These are phyloP conservation scores for Isoetes taiwanensis DNA, from an alignment of 75 land plant genomes.

Conservation along the genomic window DNA sequence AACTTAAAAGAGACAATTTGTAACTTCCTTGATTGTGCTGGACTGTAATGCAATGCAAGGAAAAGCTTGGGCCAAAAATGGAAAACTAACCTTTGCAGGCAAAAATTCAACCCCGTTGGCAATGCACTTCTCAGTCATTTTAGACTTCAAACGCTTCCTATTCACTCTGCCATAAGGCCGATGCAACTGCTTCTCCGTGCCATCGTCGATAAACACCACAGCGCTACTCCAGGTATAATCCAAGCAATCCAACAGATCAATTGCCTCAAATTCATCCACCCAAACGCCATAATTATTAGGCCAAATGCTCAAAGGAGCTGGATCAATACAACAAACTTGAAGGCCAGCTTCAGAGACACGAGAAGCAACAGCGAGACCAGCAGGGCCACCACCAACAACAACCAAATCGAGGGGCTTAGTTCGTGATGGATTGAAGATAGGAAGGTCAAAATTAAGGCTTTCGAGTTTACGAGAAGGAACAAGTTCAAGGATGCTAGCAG, in stretches of 20 bases:
- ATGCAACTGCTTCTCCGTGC: constrained; percentile 38
- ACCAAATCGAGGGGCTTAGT: constrained; percentile 42
- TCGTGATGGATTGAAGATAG: constrained; percentile 46
- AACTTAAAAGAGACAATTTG: too few species aligned
- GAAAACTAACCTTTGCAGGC: constrained; percentile 45
- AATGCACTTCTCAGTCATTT: constrained; percentile 83
- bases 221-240: constrained; percentile 91
- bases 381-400: constrained; percentile 92
- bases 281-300: constrained; percentile 98
- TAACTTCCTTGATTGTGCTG: too few species aligned
- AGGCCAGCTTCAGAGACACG: constrained; percentile 75
- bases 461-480: constrained; percentile 67
- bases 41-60: too few species aligned
- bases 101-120: constrained; percentile 79
- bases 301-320: constrained; percentile 73
- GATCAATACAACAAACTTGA: constrained; percentile 80
- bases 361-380: constrained; percentile 89
- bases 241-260: constrained; percentile 87
- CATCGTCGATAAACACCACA: constrained; percentile 59
- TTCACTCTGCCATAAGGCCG: constrained; percentile 91
- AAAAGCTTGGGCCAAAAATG: too few species aligned
- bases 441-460: constrained; percentile 69
- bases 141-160: constrained; percentile 66
- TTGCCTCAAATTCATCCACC: constrained; percentile 96
- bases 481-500: constrained; percentile 70